A percentile compares a stretch with the other conserved stretches of the same genome.
Evolutionary conservation across 768 basidiomycete genomes (phyloP).

Genomic region (Cytidiella melzeri): DNA sequence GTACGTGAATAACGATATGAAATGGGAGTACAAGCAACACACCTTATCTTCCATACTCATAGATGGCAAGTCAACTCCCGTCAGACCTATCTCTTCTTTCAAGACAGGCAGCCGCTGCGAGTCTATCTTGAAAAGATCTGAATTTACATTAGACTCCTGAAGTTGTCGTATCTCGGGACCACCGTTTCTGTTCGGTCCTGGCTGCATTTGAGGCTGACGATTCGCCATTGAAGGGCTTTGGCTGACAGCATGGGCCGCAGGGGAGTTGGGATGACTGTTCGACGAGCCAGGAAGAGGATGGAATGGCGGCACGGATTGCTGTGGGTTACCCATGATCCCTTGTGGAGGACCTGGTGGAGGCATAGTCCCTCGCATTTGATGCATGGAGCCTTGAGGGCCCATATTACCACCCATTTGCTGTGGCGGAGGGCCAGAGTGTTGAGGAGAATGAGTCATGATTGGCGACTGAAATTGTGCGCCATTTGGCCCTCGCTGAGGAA

Average conservation of each 20-base stretch:
- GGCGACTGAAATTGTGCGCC: conserved; percentile 55
- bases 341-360: conserved; percentile 40
- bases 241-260: conserved; percentile 40
- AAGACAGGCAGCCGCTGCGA: conserved; percentile 25
- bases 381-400: conserved; percentile 47
- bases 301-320: conserved; percentile 34
- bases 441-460: conserved; percentile 57
- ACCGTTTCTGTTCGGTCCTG: conserved; percentile 8
- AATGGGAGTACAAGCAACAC: conserved; percentile 12
- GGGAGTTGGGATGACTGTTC: conserved; percentile 49
- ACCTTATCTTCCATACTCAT: conserved; percentile 61
- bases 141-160: conserved; percentile 26
- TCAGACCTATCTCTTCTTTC: conserved; percentile 38
- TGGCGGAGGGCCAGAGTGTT: conserved; percentile 33
- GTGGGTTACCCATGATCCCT: conserved; percentile 29
- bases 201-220: conserved; percentile 37
- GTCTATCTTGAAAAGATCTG: conserved; percentile 40
- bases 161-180: conserved; percentile 6
- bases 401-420: conserved; percentile 30
- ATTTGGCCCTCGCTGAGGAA: conserved; percentile 37
- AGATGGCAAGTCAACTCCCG: conserved; percentile 38
- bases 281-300: conserved; percentile 34
- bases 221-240: conserved; percentile 52
- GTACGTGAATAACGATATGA: background rate
- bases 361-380: conserved; percentile 39